Evolutionary conservation across 148 eudicot species (phyloP), one percentile per base, ranked within the genome.

Genomic region (Rhododendron vialii): DNA sequence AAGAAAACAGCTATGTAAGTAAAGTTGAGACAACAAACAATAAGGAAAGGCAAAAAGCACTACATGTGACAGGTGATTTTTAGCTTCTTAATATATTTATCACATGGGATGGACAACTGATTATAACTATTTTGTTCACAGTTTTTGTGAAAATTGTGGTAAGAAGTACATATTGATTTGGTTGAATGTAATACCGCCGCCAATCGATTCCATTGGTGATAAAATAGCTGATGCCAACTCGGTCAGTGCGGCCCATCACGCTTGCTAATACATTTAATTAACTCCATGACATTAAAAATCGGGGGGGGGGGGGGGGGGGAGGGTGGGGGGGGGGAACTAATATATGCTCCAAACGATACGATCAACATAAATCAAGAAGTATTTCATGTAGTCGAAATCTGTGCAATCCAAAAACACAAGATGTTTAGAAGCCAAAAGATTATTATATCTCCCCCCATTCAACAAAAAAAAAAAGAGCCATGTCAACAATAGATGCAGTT

Each of bases 1-100:
- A 78, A 78, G 22, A 83, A 35, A 87, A 80, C 76, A 84, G 26
- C 47, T 78, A 84, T 78, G 79, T 45, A 36, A 26, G 57, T 82
- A 45, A 75, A 82, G 22, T 33, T 47, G 73, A 82, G 87, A 36
- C 11, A 35, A 55, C 78, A 76, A 43, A 67, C 73, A 67, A 67
- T 28, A 36, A 82, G 24, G n/a, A 33, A 59, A 75, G 22, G 12
- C 30, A 28, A 20, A 65, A 84, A 65, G 78, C 78, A 83, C 75
- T 12, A 7, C 69, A 45, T 78, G 15, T 33, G 73, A 20, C 28
- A 53, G 59, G 79, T 84, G 61, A 75, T 48, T 81, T 82, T 63
- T 83, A 87, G 41, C 51, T 48, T 78, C 74, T 78, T 43, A 24
- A 41, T 45, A 77, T 24, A 74, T 43, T 83, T 22, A 63, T 9